Conservation (phyloP, 1,284 basidiomycete genomes). For the Trichosporon asahii region DNA sequence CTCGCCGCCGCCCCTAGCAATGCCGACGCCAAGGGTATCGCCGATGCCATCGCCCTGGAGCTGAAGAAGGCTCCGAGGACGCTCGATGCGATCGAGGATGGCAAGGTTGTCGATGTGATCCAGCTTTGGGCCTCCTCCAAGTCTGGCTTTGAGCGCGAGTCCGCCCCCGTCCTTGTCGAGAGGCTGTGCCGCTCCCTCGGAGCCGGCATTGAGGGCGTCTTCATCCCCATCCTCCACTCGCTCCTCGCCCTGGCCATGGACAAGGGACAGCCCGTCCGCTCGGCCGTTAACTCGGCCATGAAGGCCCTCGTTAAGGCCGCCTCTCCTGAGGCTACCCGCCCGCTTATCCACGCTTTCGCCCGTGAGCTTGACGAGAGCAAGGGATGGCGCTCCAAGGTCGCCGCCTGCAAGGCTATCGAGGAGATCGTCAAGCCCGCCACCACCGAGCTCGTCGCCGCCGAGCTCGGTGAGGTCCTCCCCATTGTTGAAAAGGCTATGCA, state of each 20-base stretch:
- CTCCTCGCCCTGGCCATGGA: conserved; percentile 88
- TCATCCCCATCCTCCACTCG: conserved; percentile 72
- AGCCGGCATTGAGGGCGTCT: conserved; percentile 72
- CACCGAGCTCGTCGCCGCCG: conserved; percentile 76
- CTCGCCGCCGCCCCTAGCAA: conserved; percentile 44
- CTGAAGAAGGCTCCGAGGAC: conserved; percentile 44
- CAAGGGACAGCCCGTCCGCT: conserved; percentile 87
- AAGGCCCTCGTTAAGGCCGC: conserved; percentile 79
- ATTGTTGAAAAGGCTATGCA: conserved; percentile 90
- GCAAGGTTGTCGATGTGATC: conserved; percentile 61
- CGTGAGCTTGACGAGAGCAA: conserved; percentile 68
- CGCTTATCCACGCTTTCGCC: conserved; percentile 70
- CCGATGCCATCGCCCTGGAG: conserved; percentile 44
- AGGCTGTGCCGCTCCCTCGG: conserved; percentile 71
- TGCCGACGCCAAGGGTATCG: conserved; percentile 49
- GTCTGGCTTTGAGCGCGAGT: conserved; percentile 88
- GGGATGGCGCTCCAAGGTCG: conserved; percentile 95
- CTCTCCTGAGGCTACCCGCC: conserved; percentile 75
- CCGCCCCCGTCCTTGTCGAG: conserved; percentile 78
- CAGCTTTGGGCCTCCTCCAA: conserved; percentile 76
- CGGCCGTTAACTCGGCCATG: conserved; percentile 75
- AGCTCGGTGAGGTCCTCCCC: conserved; percentile 79
- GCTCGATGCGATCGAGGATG: conserved; percentile 42
- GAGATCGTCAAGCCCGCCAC: conserved; percentile 65
- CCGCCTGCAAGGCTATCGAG: conserved; percentile 82